A percentile compares a stretch with the other conserved stretches of the same genome.
Conservation (phyloP, 495 filamentous ascomycete species). For the Penicillium diatomitis region DNA sequence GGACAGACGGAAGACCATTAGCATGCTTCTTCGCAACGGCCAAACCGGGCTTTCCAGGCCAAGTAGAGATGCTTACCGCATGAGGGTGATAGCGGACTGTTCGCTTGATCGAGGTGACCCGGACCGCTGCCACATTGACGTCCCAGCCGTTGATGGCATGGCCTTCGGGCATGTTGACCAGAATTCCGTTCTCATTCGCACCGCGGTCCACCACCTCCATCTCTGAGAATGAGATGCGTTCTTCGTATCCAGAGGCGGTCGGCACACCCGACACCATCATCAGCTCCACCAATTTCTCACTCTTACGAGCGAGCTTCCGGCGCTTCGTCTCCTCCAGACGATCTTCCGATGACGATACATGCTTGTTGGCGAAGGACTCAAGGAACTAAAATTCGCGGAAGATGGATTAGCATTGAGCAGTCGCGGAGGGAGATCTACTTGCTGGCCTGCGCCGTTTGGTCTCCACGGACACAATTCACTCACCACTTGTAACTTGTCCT, state of each 20-base stretch:
- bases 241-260: constrained; percentile 94
- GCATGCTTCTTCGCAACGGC: too few relatives aligned
- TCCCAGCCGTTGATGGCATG: constrained; percentile 93
- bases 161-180: constrained; percentile 80
- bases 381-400: constrained; percentile 55
- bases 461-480: constrained; percentile 19
- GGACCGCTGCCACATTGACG: constrained; percentile 87
- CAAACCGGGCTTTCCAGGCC: too few relatives aligned
- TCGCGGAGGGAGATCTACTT: too few relatives aligned
- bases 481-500: constrained; percentile 93
- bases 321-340: constrained; percentile 93
- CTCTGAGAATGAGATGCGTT: constrained; percentile 90
- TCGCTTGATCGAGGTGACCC: constrained; percentile 69
- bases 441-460: too few relatives aligned
- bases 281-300: constrained; percentile 87
- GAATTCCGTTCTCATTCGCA: constrained; percentile 79
- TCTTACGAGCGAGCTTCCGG: constrained; percentile 82
- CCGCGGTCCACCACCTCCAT: constrained; percentile 92
- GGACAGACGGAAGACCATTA: neutral
- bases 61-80: constrained; percentile 49
- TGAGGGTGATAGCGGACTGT: constrained; percentile 87
- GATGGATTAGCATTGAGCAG: too few relatives aligned
- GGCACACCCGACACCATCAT: constrained; percentile 99
- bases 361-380: constrained; percentile 95
- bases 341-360: constrained; percentile 94